Percentiles rank a stretch among this genome's conserved stretches.
phyloP scores from a whole-genome alignment of 768 basidiomycete species.

The Leccinum arenicola region DNA sequence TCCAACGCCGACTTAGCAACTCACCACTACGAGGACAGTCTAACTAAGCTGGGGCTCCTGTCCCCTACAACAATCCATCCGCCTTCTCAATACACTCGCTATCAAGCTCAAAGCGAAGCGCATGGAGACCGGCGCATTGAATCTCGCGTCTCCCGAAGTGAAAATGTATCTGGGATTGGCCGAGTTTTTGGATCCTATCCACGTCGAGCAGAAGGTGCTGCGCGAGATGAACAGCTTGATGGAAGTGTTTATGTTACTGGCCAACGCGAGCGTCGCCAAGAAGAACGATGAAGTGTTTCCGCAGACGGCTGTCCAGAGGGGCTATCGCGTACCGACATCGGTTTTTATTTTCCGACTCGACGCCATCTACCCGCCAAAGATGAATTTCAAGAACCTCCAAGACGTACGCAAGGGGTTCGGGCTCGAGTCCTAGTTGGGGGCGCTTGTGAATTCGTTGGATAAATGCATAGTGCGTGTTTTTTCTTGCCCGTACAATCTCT shows the following conservation, averaged over 20 bases:
- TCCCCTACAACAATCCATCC: conserved; percentile 50
- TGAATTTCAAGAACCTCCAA: conserved; percentile 94
- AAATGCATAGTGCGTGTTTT: conserved; percentile 65
- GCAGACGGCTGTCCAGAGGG: too few relatives aligned
- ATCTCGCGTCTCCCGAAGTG: conserved; percentile 96
- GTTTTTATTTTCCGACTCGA: too few relatives aligned
- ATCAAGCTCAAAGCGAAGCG: conserved; percentile 78
- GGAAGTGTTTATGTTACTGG: too few relatives aligned
- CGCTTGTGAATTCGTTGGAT: conserved; percentile 68
- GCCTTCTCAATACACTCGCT: conserved; percentile 84
- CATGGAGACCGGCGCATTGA: conserved; percentile 93
- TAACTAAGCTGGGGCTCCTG: too few relatives aligned
- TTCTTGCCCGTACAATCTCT: too few relatives aligned
- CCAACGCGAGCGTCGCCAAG: too few relatives aligned
- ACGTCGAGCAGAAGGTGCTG: conserved; percentile 86
- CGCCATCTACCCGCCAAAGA: conserved; percentile 63
- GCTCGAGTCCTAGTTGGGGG: conserved; percentile 86
- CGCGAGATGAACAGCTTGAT: too few relatives aligned
- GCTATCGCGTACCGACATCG: conserved; percentile 5
- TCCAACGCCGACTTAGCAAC: conserved; percentile 56
- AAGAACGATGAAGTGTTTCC: too few relatives aligned
- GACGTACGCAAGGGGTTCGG: conserved; percentile 84
- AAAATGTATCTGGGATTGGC: conserved; percentile 93
- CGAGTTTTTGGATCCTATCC: conserved; percentile 92
- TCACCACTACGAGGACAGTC: conserved; percentile 36